phyloP scores from a whole-genome alignment of 306 rosid genomes.

The Lotus japonicus region DNA sequence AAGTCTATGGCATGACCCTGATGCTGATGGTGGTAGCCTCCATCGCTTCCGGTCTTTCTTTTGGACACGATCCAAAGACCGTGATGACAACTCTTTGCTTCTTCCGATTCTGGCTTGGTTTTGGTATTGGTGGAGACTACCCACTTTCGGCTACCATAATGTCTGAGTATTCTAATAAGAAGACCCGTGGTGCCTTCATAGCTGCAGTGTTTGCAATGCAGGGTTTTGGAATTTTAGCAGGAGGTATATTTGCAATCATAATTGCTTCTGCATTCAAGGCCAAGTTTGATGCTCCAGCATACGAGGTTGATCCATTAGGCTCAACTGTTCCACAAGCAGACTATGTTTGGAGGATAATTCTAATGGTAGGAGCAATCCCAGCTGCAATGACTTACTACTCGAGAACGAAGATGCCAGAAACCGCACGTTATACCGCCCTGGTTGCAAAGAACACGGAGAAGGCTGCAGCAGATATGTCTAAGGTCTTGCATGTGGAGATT shows the following conservation, averaged over 20 bases:
- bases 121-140: conserved; percentile 79
- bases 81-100: conserved; percentile 68
- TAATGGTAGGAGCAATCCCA: conserved; percentile 70
- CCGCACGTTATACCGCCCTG: conserved; percentile 67
- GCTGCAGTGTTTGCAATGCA: conserved; percentile 88
- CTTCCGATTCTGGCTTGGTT: conserved; percentile 76
- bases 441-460: conserved; percentile 53
- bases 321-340: conserved; percentile 69
- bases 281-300: conserved; percentile 36
- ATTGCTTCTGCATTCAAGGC: conserved; percentile 34
- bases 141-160: conserved; percentile 83
- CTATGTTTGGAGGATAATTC: conserved; percentile 54
- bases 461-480: conserved; percentile 69
- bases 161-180: conserved; percentile 75
- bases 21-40: conserved; percentile 63
- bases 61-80: conserved; percentile 42
- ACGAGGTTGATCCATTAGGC: conserved; percentile 26
- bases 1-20: conserved; percentile 70
- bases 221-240: conserved; percentile 71
- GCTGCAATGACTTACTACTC: conserved; percentile 61
- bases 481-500: conserved; percentile 54
- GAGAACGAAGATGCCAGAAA: conserved; percentile 76
- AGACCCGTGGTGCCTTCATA: conserved; percentile 69
- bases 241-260: conserved; percentile 55
- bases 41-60: conserved; percentile 64